phyloP scores from a whole-genome alignment of 2,329 filamentous ascomycete genomes.

The Apiospora phragmitis region DNA sequence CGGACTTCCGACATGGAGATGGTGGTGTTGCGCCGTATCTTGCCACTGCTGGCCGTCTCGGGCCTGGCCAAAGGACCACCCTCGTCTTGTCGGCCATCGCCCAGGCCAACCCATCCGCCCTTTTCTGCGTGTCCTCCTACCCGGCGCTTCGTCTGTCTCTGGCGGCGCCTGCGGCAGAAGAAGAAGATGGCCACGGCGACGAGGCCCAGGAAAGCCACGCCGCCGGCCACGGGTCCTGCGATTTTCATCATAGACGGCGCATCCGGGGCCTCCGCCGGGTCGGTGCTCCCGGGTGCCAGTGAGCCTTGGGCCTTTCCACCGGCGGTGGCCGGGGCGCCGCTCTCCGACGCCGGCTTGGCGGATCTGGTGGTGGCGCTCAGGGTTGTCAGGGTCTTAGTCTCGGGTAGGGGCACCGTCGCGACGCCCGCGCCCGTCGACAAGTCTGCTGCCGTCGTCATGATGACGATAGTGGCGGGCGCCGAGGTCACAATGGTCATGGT shows the following conservation, averaged over 20 bases:
- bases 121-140: neutral
- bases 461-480: neutral
- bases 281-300: neutral
- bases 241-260: neutral
- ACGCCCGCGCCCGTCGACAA: neutral
- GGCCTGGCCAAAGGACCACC: too few species aligned
- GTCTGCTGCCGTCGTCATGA: neutral
- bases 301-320: neutral
- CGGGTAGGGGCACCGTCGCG: neutral
- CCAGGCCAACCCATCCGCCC: neutral
- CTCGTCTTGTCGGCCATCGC: neutral
- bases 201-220: neutral
- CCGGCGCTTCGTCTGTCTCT: neutral
- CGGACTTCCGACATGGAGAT: neutral
- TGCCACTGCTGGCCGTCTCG: neutral
- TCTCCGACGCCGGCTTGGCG: neutral
- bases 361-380: neutral
- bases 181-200: neutral
- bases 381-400: neutral
- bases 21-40: neutral
- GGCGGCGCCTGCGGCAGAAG: neutral
- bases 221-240: neutral
- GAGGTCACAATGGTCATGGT: neutral
- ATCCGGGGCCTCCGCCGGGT: neutral
- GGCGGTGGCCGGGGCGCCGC: neutral